Conservation (phyloP, 2,329 filamentous ascomycete genomes). For the Cyanodermella asteris region DNA sequence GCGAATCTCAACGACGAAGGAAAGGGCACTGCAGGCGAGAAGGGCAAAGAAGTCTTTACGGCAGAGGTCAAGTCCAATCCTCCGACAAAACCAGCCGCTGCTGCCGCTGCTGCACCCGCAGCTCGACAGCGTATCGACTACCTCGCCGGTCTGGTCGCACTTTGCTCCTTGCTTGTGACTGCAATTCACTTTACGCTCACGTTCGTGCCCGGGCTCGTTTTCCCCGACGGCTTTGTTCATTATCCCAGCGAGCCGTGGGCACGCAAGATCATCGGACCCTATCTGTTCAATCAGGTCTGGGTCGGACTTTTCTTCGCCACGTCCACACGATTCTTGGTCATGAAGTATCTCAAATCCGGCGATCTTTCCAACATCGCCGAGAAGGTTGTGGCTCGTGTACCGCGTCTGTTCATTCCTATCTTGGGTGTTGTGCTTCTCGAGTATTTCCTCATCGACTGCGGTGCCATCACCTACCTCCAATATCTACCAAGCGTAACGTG, state of each 20-base stretch:
- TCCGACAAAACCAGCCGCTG: too few relatives aligned
- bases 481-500: constrained; percentile 25
- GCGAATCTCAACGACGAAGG: too few relatives aligned
- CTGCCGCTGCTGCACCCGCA: constrained; percentile 3
- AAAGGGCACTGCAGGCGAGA: too few relatives aligned
- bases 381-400: constrained; percentile 21
- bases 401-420: constrained; percentile 25
- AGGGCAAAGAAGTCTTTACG: not conserved
- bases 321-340: constrained; percentile 23
- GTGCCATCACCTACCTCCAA: constrained; percentile 20
- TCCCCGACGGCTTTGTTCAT: constrained; percentile 15
- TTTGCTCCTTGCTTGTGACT: constrained; percentile 23
- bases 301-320: constrained; percentile 28
- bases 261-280: constrained; percentile 20
- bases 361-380: constrained; percentile 22
- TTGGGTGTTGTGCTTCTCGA: constrained; percentile 21
- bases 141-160: constrained; percentile 23
- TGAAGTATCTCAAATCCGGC: constrained; percentile 20
- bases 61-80: constrained; percentile 1
- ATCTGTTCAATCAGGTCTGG: constrained; percentile 24
- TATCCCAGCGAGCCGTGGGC: constrained; percentile 20
- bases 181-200: constrained; percentile 23
- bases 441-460: constrained; percentile 25
- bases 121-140: constrained; percentile 19
- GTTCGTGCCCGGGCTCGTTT: constrained; percentile 20